Percentiles rank a stretch among this genome's conserved stretches.
Evolutionary conservation across 2,329 filamentous ascomycete species (phyloP).

Genomic region (Colletotrichum plurivorum): DNA sequence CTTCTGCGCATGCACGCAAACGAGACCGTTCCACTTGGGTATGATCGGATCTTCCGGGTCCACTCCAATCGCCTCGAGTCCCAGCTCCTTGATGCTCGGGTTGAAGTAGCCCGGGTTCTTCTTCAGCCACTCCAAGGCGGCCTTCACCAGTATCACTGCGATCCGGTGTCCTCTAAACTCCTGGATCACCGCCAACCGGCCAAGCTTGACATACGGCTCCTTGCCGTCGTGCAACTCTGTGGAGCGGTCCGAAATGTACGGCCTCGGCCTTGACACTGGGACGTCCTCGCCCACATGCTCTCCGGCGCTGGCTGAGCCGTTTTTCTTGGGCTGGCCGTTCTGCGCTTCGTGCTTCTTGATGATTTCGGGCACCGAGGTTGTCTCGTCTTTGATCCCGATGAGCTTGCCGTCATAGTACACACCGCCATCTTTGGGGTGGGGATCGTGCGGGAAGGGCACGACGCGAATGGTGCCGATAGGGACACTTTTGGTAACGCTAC

Average conservation of each 20-base stretch:
- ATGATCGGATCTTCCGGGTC: constrained; percentile 53
- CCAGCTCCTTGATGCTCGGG: constrained; percentile 60
- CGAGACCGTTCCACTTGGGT: constrained; percentile 70
- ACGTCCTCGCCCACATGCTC: constrained; percentile 41
- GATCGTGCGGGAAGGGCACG: constrained; percentile 83
- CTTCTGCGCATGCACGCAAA: constrained; percentile 85
- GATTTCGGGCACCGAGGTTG: constrained; percentile 41
- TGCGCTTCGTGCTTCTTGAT: not conserved
- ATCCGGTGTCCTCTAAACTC: constrained; percentile 77
- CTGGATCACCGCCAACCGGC: constrained; percentile 79
- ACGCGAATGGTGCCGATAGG: constrained; percentile 84
- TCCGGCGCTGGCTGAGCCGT: constrained; percentile 42
- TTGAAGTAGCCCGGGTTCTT: constrained; percentile 71
- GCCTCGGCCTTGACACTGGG: constrained; percentile 2
- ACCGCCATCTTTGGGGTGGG: constrained; percentile 70
- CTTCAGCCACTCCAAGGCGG: constrained; percentile 77
- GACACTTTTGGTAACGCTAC: constrained; percentile 59
- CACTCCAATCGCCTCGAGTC: constrained; percentile 60
- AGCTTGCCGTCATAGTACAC: constrained; percentile 62
- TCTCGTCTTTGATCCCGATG: constrained; percentile 46
- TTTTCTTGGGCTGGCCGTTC: not conserved
- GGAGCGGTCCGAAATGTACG: constrained; percentile 53
- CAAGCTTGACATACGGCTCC: constrained; percentile 87
- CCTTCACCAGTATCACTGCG: constrained; percentile 75
- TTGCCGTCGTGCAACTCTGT: constrained; percentile 70